Percentiles rank a stretch among this genome's conserved stretches.
These are phyloP conservation scores for Houttuynia cordata DNA, from an alignment of 164 flowering plant species.

Conservation along the genomic window DNA sequence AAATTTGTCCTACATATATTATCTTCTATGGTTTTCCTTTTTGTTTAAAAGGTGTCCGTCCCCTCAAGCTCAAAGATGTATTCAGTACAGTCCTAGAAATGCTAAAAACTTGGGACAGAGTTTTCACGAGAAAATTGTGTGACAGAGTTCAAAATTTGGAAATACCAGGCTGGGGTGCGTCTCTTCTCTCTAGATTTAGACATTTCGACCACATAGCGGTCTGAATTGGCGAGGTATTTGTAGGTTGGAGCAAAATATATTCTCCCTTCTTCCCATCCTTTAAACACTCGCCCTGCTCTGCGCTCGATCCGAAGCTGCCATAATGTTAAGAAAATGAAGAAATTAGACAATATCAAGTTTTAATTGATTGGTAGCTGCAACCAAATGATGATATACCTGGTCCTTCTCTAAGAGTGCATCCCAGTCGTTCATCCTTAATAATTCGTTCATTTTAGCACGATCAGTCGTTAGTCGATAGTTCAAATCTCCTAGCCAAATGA, in stretches of 20 bases:
- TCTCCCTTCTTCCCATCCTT: constrained; percentile 85
- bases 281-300: constrained; percentile 60
- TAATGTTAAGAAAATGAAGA: background rate
- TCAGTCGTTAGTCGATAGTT: constrained; percentile 62
- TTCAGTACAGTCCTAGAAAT: background rate
- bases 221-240: constrained; percentile 62
- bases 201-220: constrained; percentile 43
- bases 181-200: constrained; percentile 41
- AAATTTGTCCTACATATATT: background rate
- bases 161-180: constrained; percentile 78
- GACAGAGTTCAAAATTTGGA: background rate
- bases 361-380: background rate
- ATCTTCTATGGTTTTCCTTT: background rate
- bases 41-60: background rate
- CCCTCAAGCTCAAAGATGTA: background rate
- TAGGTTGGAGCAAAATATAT: constrained; percentile 84
- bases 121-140: background rate
- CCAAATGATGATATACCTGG: constrained; percentile 35
- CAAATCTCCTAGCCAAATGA: constrained; percentile 86
- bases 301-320: constrained; percentile 65
- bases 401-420: constrained; percentile 65
- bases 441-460: constrained; percentile 30
- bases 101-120: background rate
- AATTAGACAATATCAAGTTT: background rate
- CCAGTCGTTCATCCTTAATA: constrained; percentile 58